These are phyloP conservation scores for Pharus latifolius DNA, from an alignment of 176 grass and related monocot species.

Conservation along the genomic window DNA sequence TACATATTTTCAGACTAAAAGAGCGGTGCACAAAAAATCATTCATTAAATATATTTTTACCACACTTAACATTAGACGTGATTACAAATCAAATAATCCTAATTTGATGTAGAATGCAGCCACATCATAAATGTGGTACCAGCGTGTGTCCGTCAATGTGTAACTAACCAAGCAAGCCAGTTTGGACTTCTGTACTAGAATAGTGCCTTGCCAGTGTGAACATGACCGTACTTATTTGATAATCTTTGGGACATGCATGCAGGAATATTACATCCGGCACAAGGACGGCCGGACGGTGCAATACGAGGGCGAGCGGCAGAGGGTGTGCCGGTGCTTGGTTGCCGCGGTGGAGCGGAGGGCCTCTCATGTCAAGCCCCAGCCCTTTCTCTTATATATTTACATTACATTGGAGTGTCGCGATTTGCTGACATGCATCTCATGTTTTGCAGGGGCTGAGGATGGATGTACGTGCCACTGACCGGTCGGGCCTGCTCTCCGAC, in stretches of 20 bases:
- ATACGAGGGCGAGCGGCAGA: slow-evolving; percentile 43
- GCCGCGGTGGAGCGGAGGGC: slow-evolving; percentile 58
- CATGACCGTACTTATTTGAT: background rate
- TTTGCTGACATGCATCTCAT: background rate
- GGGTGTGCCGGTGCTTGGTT: slow-evolving; percentile 53
- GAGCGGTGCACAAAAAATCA: too few relatives aligned
- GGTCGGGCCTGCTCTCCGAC: slow-evolving; percentile 43
- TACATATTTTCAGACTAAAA: too few relatives aligned
- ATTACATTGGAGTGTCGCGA: background rate
- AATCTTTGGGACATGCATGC: background rate
- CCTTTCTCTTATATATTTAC: background rate
- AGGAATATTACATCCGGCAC: slow-evolving; percentile 81
- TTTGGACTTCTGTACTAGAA: too few relatives aligned
- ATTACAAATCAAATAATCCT: too few relatives aligned
- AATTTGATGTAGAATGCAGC: too few relatives aligned
- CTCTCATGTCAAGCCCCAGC: slow-evolving; percentile 26
- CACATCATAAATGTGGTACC: too few relatives aligned
- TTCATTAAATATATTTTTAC: too few relatives aligned
- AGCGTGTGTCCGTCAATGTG: too few relatives aligned
- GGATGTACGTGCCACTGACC: slow-evolving; percentile 36
- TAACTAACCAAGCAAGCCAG: too few relatives aligned
- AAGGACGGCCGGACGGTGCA: slow-evolving; percentile 60
- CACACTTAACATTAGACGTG: too few relatives aligned
- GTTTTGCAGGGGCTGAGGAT: slow-evolving; percentile 43
- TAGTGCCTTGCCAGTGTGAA: background rate